These are phyloP conservation scores for Fusarium sp. DNA, from an alignment of 2,329 filamentous ascomycete species.

Conservation along the genomic window DNA sequence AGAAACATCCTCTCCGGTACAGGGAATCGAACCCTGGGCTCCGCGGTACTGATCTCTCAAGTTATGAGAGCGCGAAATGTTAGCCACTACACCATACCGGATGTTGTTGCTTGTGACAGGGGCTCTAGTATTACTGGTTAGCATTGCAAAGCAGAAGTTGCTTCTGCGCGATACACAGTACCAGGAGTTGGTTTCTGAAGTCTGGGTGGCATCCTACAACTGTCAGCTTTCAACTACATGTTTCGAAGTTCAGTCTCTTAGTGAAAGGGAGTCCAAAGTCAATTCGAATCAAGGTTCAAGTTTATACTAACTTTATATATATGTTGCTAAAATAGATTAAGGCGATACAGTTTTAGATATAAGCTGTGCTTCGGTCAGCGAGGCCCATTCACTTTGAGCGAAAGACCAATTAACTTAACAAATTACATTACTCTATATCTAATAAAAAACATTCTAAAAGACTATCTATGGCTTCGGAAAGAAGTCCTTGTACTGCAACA, in stretches of 20 bases:
- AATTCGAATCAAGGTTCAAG: rapidly evolving
- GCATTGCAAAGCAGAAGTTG: rapidly evolving
- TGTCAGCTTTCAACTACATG: no score
- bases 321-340: rapidly evolving
- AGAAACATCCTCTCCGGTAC: slow-evolving; percentile 19
- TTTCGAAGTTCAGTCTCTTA: background rate
- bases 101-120: background rate
- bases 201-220: background rate
- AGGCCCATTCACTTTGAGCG: background rate
- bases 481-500: slow-evolving; percentile 35
- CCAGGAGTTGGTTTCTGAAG: background rate
- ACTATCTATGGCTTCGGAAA: slow-evolving; percentile 18
- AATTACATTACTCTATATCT: background rate
- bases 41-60: slow-evolving; percentile 39
- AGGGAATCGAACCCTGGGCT: slow-evolving; percentile 44
- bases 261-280: rapidly evolving
- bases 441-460: no score
- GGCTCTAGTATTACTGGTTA: rapidly evolving
- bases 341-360: rapidly evolving
- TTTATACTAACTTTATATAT: background rate
- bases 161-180: no score
- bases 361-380: background rate
- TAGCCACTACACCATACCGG: slow-evolving; percentile 49
- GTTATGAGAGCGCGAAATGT: slow-evolving; percentile 47
- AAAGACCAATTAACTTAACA: background rate